phyloP scores from a whole-genome alignment of 1,284 basidiomycete species.

The Dichomitus squalens region DNA sequence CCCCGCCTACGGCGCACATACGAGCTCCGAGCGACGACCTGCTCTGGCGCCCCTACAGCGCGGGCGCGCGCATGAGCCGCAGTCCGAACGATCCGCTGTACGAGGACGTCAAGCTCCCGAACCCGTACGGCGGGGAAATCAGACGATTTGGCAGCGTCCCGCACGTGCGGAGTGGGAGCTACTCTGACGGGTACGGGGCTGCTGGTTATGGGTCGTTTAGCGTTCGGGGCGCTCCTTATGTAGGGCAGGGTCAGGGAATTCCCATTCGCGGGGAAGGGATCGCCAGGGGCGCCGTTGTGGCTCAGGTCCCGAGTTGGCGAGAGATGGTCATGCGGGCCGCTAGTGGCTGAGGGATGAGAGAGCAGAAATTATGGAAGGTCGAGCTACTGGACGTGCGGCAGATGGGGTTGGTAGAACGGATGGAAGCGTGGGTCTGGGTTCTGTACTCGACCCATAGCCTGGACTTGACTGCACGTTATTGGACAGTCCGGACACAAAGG shows the following conservation, averaged over 20 bases:
- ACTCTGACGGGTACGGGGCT: neutral
- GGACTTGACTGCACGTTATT: no score
- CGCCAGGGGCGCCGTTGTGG: neutral
- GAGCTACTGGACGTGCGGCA: no score
- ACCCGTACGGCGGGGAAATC: conserved; percentile 26
- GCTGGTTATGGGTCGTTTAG: neutral
- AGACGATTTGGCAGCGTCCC: conserved; percentile 27
- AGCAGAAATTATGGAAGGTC: no score
- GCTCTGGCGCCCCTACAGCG: conserved; percentile 22
- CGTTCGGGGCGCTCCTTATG: neutral
- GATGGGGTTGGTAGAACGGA: no score
- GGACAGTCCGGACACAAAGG: no score
- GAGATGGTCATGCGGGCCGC: conserved; percentile 23
- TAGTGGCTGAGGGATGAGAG: neutral
- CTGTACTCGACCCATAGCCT: no score
- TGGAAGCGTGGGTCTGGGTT: no score
- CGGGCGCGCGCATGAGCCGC: conserved; percentile 13
- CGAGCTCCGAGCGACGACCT: conserved; percentile 24
- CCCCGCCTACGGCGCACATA: conserved; percentile 18
- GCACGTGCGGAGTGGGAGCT: conserved; percentile 13
- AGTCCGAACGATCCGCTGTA: neutral
- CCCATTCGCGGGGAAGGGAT: neutral
- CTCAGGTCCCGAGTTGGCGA: conserved; percentile 15
- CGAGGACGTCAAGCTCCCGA: conserved; percentile 17
- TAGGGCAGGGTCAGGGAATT: neutral